Conservation (phyloP, 2,329 filamentous ascomycete genomes). For the Aspergillus cejpii region DNA sequence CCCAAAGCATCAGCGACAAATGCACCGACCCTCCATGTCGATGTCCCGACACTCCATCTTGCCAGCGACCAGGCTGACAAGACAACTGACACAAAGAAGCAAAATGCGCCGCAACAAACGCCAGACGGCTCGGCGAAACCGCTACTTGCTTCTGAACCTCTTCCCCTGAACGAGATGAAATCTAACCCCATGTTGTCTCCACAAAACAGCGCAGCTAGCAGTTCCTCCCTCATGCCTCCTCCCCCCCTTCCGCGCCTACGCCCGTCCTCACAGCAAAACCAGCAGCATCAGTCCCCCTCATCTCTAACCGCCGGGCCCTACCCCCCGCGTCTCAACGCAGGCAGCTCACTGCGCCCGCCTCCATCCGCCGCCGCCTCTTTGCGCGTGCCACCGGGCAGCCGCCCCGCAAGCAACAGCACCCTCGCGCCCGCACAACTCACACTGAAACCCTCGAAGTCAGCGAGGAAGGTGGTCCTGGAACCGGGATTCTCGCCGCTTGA, state of each 20-base stretch:
- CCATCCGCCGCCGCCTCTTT: conserved; percentile 42
- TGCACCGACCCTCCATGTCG: conserved; percentile 22
- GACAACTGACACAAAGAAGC: conserved; percentile 5
- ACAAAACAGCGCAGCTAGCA: conserved; percentile 8
- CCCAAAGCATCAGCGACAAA: conserved; percentile 32
- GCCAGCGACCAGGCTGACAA: conserved; percentile 16
- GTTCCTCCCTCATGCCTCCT: conserved; percentile 31
- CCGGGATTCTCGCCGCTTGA: conserved; percentile 92
- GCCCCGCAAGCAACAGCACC: conserved; percentile 39
- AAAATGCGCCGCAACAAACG: conserved; percentile 3
- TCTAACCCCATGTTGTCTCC: conserved; percentile 11
- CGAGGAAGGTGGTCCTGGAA: conserved; percentile 50
- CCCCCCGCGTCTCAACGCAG: conserved; percentile 26
- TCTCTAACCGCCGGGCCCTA: conserved; percentile 12
- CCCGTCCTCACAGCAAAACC: conserved; percentile 19
- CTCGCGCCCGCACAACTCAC: conserved; percentile 39
- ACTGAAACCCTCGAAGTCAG: conserved; percentile 44
- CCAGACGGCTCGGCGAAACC: conserved; percentile 10
- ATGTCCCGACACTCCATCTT: conserved; percentile 31
- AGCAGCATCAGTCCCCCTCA: conserved; percentile 12
- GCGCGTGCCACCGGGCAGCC: conserved; percentile 38
- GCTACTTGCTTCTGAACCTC: conserved; percentile 1
- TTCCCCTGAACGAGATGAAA: conserved; percentile 6
- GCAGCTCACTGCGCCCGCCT: conserved; percentile 34
- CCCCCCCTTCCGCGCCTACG: conserved; percentile 28